These are phyloP conservation scores for Aspergillus luchuensis DNA, from an alignment of 2,329 filamentous ascomycete species.

Conservation along the genomic window DNA sequence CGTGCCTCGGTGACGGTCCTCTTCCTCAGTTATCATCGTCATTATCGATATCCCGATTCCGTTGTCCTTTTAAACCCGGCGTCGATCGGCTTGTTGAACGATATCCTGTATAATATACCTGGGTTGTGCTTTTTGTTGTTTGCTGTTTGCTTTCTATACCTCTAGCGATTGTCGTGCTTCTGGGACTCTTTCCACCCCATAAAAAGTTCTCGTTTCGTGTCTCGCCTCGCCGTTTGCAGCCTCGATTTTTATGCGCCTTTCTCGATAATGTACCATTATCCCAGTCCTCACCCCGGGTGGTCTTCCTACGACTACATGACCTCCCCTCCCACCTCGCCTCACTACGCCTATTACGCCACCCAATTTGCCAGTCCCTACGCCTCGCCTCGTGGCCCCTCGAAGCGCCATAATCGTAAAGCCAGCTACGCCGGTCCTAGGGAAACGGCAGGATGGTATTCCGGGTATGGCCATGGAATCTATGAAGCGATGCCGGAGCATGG, in stretches of 20 bases:
- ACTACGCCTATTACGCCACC: conserved; percentile 56
- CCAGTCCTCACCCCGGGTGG: conserved; percentile 52
- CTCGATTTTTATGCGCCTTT: conserved; percentile 34
- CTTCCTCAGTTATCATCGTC: conserved; percentile 12
- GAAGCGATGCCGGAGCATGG: conserved; percentile 52
- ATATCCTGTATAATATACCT: conserved; percentile 51
- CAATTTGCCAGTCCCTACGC: conserved; percentile 53
- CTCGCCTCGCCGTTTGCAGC: conserved; percentile 18
- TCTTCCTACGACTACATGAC: conserved; percentile 53
- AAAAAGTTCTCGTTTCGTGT: conserved; percentile 24
- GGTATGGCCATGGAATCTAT: conserved; percentile 51
- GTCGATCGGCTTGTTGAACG: conserved; percentile 39
- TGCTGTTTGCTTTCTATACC: conserved; percentile 18
- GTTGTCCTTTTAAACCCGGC: conserved; percentile 33
- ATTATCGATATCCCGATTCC: conserved; percentile 25
- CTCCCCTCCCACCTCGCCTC: conserved; percentile 54
- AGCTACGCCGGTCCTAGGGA: conserved; percentile 55
- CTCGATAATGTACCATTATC: conserved; percentile 51
- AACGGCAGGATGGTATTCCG: conserved; percentile 46
- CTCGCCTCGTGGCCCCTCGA: conserved; percentile 48
- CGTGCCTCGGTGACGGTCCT: conserved; percentile 48
- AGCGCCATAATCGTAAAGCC: conserved; percentile 59
- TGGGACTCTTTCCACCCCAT: conserved; percentile 15
- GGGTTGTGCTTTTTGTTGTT: conserved; percentile 30
- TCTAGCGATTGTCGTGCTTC: conserved; percentile 4